These are phyloP conservation scores for Eragrostis tef DNA, from an alignment of 202 grass and related monocot genomes.

Conservation along the genomic window DNA sequence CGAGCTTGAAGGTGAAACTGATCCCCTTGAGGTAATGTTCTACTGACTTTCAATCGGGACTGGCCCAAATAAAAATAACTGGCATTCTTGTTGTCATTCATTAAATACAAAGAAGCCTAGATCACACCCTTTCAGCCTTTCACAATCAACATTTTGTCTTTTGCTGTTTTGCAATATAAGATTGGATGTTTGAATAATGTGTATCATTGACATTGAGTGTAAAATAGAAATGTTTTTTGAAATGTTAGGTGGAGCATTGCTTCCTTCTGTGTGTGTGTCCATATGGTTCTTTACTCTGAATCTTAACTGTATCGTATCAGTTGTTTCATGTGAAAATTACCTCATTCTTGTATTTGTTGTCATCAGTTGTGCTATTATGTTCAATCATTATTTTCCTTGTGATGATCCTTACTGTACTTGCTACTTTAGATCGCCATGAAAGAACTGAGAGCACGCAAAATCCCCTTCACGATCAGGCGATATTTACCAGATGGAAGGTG, in stretches of 20 bases:
- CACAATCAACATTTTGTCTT: neutral
- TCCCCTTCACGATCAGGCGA: constrained; percentile 76
- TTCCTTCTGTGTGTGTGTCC: neutral
- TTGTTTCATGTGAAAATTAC: neutral
- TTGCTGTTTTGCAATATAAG: neutral
- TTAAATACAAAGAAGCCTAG: neutral
- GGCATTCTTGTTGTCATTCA: neutral
- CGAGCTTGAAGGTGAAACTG: constrained; percentile 85
- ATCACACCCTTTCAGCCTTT: neutral
- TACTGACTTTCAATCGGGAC: neutral
- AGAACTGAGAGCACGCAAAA: constrained; percentile 73
- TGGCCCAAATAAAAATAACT: neutral
- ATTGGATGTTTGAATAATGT: neutral
- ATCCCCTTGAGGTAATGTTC: constrained; percentile 74
- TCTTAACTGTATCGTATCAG: neutral
- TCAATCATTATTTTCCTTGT: neutral
- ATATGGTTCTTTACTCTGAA: neutral
- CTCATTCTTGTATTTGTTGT: neutral
- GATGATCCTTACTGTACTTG: constrained; percentile 1
- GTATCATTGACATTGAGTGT: neutral
- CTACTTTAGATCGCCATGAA: constrained; percentile 82
- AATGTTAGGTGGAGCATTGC: neutral
- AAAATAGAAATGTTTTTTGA: neutral
- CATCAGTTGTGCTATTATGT: neutral
- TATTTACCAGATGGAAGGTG: constrained; percentile 85